Evolutionary conservation across 305 asterid genomes (phyloP).

Genomic region (Fraxinus latifolia): DNA sequence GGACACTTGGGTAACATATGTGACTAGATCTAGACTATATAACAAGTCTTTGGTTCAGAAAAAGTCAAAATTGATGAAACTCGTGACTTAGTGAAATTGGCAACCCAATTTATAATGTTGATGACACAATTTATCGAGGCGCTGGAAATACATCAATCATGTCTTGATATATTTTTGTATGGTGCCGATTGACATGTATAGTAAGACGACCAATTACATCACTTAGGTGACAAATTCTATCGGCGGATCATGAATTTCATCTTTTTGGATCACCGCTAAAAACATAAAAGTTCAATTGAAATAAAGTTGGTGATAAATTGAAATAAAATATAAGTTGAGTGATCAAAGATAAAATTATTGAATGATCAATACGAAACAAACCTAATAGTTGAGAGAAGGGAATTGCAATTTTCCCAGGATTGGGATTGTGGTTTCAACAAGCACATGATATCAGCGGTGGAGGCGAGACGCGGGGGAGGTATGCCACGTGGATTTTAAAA

Average conservation of each 20-base stretch:
- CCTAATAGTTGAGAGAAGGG: too few species aligned
- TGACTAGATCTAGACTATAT: neutral
- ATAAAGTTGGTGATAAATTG: too few species aligned
- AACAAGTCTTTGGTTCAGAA: neutral
- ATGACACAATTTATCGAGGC: neutral
- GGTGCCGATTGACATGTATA: neutral
- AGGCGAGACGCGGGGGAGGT: neutral
- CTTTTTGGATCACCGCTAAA: neutral
- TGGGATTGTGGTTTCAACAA: neutral
- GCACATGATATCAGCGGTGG: neutral
- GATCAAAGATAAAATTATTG: neutral
- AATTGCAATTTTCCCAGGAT: neutral
- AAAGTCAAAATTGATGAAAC: neutral
- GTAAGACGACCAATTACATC: neutral
- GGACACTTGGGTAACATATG: neutral
- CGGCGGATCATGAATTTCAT: neutral
- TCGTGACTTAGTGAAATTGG: neutral
- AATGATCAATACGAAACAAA: constrained; percentile 24
- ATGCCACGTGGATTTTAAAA: neutral
- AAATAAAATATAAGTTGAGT: neutral
- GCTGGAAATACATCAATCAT: neutral
- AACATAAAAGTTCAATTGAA: neutral
- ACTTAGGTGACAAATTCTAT: neutral
- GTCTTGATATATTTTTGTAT: too few species aligned
- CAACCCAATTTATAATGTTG: neutral